Conservation (phyloP, 768 basidiomycete genomes). For the Tylopilus vinaceipallidus region DNA sequence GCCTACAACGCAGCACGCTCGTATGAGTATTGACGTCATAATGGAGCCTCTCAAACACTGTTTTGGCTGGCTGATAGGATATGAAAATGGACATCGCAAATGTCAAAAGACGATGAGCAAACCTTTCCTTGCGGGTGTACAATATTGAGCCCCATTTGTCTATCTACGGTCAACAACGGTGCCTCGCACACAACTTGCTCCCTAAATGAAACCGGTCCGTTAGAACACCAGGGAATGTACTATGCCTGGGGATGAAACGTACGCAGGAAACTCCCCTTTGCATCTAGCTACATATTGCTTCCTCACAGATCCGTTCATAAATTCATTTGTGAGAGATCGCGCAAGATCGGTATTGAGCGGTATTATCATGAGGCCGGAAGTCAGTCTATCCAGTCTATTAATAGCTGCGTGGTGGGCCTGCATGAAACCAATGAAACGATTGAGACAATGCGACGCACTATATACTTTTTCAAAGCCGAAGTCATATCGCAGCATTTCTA, state of each 20-base stretch:
- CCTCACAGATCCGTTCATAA: constrained; percentile 73
- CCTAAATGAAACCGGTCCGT: constrained; percentile 36
- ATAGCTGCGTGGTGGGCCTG: constrained; percentile 56
- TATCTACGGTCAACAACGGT: constrained; percentile 86
- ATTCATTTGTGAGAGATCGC: constrained; percentile 72
- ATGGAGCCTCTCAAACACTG: constrained; percentile 77
- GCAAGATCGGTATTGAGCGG: constrained; percentile 73
- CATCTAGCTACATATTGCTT: constrained; percentile 95
- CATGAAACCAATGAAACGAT: background rate
- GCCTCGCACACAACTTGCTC: constrained; percentile 81
- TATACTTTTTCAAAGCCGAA: constrained; percentile 80
- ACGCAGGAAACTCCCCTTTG: constrained; percentile 84
- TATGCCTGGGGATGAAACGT: constrained; percentile 30
- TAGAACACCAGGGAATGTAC: background rate
- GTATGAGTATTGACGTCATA: constrained; percentile 81
- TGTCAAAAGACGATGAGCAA: constrained; percentile 3
- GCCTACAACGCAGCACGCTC: constrained; percentile 80
- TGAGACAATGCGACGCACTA: constrained; percentile 51
- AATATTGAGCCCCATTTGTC: constrained; percentile 95
- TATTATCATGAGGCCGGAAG: constrained; percentile 93
- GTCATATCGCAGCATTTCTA: constrained; percentile 82
- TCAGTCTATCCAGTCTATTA: constrained; percentile 91
- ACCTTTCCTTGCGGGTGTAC: constrained; percentile 96
- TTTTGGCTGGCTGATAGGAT: constrained; percentile 69
- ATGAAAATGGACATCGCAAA: background rate